Conservation (phyloP, 495 filamentous ascomycete species). For the Xylaria nigripes region DNA sequence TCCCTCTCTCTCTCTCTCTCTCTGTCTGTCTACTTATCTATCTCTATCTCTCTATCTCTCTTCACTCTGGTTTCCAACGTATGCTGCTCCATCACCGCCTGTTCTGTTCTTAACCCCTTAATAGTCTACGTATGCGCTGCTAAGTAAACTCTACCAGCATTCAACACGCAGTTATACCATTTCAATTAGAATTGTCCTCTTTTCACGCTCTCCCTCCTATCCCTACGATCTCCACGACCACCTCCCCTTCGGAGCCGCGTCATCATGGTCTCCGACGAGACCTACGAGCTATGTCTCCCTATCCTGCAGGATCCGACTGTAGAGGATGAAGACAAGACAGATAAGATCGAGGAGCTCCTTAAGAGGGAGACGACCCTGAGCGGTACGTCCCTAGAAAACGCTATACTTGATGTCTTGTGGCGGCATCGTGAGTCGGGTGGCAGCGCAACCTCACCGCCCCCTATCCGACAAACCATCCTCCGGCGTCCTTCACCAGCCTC, state of each 20-base stretch:
- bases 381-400: constrained; percentile 78
- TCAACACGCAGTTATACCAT: not conserved
- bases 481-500: constrained; percentile 86
- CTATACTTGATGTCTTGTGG: constrained; percentile 87
- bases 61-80: constrained; percentile 10
- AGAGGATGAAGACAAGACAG: constrained; percentile 92
- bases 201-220: not conserved
- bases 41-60: not conserved
- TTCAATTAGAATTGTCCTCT: not conserved
- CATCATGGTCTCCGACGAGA: constrained; percentile 82
- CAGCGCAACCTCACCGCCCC: constrained; percentile 70
- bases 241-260: constrained; percentile 15
- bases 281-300: constrained; percentile 83
- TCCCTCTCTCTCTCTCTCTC: not conserved
- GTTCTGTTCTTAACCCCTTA: not conserved
- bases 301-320: constrained; percentile 73
- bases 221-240: not conserved
- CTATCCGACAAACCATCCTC: constrained; percentile 77
- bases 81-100: constrained; percentile 9
- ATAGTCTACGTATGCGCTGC: constrained; percentile 8
- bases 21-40: constrained; percentile 10
- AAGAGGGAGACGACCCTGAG: constrained; percentile 67
- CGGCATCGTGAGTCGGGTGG: constrained; percentile 69
- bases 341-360: constrained; percentile 81
- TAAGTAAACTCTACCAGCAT: constrained; percentile 5